These are phyloP conservation scores for Xeromyces bisporus DNA, from an alignment of 495 filamentous ascomycete species.

Conservation along the genomic window DNA sequence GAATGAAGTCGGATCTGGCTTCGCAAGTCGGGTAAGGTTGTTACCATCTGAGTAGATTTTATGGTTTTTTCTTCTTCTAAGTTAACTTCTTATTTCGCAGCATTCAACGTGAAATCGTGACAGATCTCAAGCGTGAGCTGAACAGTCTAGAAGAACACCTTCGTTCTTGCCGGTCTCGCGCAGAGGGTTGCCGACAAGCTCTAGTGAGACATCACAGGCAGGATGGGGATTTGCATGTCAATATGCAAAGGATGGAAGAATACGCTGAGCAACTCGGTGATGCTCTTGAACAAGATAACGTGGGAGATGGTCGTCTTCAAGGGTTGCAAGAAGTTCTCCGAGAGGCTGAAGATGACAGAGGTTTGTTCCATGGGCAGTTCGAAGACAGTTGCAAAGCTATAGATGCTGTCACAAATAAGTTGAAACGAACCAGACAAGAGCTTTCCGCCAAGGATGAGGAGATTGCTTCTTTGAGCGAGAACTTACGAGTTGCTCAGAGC, in stretches of 20 bases:
- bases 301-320: slow-evolving; percentile 45
- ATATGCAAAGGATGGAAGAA: slow-evolving; percentile 40
- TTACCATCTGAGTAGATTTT: too few relatives aligned
- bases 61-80: not conserved
- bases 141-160: slow-evolving; percentile 18
- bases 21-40: slow-evolving; percentile 42
- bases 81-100: slow-evolving; percentile 11
- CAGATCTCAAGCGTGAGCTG: slow-evolving; percentile 23
- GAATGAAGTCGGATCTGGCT: slow-evolving; percentile 68
- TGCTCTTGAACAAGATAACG: slow-evolving; percentile 39
- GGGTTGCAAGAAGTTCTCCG: slow-evolving; percentile 34
- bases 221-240: slow-evolving; percentile 33
- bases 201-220: slow-evolving; percentile 25
- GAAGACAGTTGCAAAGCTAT: slow-evolving; percentile 36
- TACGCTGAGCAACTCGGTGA: slow-evolving; percentile 39
- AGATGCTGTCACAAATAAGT: slow-evolving; percentile 25
- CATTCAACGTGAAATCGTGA: slow-evolving; percentile 27
- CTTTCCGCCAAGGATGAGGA: slow-evolving; percentile 23
- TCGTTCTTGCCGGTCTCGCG: slow-evolving; percentile 12
- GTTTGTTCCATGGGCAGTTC: slow-evolving; percentile 27
- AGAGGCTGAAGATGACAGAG: slow-evolving; percentile 34
- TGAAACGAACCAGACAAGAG: slow-evolving; percentile 24
- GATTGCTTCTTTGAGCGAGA: slow-evolving; percentile 22
- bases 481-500: slow-evolving; percentile 38
- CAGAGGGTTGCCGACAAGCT: slow-evolving; percentile 23